These are phyloP conservation scores for Mycosphaerella sp. DNA, from an alignment of 2,329 filamentous ascomycete species.

Conservation along the genomic window DNA sequence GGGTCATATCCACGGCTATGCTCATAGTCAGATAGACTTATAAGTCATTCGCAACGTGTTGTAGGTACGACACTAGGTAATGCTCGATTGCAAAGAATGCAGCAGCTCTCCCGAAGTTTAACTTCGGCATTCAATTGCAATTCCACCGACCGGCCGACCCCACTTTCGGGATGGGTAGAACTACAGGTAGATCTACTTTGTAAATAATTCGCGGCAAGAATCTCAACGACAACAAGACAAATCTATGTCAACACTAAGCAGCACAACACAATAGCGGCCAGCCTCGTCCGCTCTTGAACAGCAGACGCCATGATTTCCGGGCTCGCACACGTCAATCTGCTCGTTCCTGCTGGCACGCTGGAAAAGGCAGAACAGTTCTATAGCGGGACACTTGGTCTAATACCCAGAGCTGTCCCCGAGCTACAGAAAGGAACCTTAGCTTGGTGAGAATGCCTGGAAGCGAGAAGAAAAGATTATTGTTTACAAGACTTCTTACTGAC, in stretches of 20 bases:
- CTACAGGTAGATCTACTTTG: too few species aligned
- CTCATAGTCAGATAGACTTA: too few species aligned
- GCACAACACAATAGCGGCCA: background rate
- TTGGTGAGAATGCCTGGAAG: slow-evolving; percentile 51
- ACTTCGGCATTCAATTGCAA: too few species aligned
- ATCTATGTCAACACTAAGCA: background rate
- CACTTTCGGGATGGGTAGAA: too few species aligned
- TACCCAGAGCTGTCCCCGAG: slow-evolving; percentile 47
- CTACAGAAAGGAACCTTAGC: slow-evolving; percentile 48
- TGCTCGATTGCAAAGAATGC: too few species aligned
- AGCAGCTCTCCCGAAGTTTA: too few species aligned
- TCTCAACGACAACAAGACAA: background rate
- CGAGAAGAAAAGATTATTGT: background rate
- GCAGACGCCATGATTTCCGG: slow-evolving; percentile 43
- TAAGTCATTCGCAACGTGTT: too few species aligned
- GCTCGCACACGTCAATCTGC: slow-evolving; percentile 54
- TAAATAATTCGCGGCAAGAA: too few species aligned
- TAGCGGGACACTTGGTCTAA: slow-evolving; percentile 51
- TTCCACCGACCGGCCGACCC: too few species aligned
- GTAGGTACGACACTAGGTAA: too few species aligned
- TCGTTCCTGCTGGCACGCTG: slow-evolving; percentile 51
- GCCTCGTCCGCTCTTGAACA: background rate
- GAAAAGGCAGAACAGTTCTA: slow-evolving; percentile 51
- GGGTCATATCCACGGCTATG: too few species aligned
- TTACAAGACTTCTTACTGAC: slow-evolving; percentile 1